Percentiles rank a stretch among this genome's conserved stretches.
Conservation (phyloP, 768 basidiomycete species). For the Lanmaoa rubissima region DNA sequence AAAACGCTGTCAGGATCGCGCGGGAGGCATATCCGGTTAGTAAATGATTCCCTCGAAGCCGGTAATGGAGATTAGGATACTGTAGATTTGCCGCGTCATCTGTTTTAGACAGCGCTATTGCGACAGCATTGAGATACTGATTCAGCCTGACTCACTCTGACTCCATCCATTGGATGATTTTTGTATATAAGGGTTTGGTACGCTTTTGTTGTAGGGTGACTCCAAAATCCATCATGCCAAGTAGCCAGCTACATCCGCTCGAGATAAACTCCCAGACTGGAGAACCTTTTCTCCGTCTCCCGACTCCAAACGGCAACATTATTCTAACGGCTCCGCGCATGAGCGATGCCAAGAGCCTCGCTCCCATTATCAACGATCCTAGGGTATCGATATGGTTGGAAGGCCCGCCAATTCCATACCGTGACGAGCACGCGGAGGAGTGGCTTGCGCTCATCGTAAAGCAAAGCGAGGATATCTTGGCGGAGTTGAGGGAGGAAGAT, state of each 20-base stretch:
- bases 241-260: constrained; percentile 36
- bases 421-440: constrained; percentile 35
- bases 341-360: constrained; percentile 39
- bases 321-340: constrained; percentile 58
- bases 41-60: constrained; percentile 13
- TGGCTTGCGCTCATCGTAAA: constrained; percentile 34
- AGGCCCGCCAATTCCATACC: constrained; percentile 56
- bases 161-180: neutral
- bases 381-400: constrained; percentile 44
- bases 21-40: constrained; percentile 35
- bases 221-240: constrained; percentile 14
- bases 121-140: neutral
- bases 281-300: constrained; percentile 57
- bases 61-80: neutral
- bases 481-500: constrained; percentile 20
- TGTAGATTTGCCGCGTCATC: neutral
- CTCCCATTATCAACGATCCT: constrained; percentile 48
- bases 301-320: constrained; percentile 48
- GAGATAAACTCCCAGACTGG: constrained; percentile 41
- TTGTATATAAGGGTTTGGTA: too few relatives aligned
- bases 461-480: constrained; percentile 22
- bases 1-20: constrained; percentile 66
- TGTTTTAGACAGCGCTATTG: neutral
- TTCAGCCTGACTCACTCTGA: constrained; percentile 5
- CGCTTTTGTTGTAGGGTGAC: neutral